These are phyloP conservation scores for Gymnopilus junonius DNA, from an alignment of 768 basidiomycete species.

Conservation along the genomic window DNA sequence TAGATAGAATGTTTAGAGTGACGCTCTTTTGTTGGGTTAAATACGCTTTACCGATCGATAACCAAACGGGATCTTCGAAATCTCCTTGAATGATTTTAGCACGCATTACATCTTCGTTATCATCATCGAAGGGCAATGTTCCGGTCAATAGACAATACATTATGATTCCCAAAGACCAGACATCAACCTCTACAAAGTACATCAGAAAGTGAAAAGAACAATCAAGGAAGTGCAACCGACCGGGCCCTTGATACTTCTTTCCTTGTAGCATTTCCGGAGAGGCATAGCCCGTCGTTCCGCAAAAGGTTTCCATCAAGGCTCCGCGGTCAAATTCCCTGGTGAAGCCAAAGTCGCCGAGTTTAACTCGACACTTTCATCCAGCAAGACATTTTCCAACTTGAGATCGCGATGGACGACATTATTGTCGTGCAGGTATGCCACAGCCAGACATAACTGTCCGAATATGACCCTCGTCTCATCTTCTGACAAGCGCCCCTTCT, in stretches of 20 bases:
- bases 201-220: constrained; percentile 15
- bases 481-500: constrained; percentile 87
- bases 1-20: constrained; percentile 2
- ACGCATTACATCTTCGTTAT: constrained; percentile 84
- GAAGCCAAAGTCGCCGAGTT: constrained; percentile 95
- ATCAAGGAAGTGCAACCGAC: constrained; percentile 43
- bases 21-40: background rate
- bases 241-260: constrained; percentile 88
- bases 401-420: constrained; percentile 97
- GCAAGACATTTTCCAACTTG: constrained; percentile 92
- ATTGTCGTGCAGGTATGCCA: constrained; percentile 90
- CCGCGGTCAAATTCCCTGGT: constrained; percentile 89
- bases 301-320: constrained; percentile 86
- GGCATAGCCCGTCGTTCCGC: constrained; percentile 94
- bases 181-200: constrained; percentile 77
- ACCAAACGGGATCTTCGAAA: constrained; percentile 93
- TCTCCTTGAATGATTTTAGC: constrained; percentile 81
- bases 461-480: constrained; percentile 88
- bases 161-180: constrained; percentile 95
- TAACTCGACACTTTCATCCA: constrained; percentile 93
- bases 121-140: constrained; percentile 89
- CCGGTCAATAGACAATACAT: constrained; percentile 90
- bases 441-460: constrained; percentile 93
- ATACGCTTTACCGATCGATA: constrained; percentile 69
- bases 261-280: constrained; percentile 91